Percentiles rank a stretch among this genome's conserved stretches.
Conservation (phyloP, 202 grass and related monocot species). For the Setaria italica region DNA sequence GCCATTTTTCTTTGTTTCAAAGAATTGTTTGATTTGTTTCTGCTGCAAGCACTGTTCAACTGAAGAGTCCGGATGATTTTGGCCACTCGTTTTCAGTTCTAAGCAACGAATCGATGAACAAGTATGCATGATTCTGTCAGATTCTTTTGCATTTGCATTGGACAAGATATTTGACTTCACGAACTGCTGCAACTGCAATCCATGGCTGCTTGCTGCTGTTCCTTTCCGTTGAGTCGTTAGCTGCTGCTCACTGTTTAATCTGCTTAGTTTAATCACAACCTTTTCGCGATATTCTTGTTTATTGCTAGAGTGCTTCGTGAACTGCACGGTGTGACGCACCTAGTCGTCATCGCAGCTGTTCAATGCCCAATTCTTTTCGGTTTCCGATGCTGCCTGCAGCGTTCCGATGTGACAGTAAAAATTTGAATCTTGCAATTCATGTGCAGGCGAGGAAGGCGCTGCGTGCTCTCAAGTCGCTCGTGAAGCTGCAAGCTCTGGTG, state of each 20-base stretch:
- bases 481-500: slow-evolving; percentile 88
- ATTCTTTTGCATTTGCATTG: slow-evolving; percentile 52
- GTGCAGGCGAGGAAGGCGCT: slow-evolving; percentile 79
- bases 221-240: slow-evolving; percentile 33
- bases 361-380: neutral
- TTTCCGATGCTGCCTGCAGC: neutral
- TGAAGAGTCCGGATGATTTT: neutral
- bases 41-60: neutral
- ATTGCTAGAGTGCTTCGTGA: slow-evolving; percentile 8
- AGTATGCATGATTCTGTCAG: neutral
- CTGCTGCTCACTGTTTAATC: slow-evolving; percentile 37
- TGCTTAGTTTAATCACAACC: slow-evolving; percentile 18
- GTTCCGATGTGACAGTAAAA: slow-evolving; percentile 20
- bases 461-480: slow-evolving; percentile 73
- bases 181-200: neutral
- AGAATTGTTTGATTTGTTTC: neutral
- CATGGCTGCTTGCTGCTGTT: slow-evolving; percentile 19
- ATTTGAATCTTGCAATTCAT: slow-evolving; percentile 43
- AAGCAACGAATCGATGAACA: slow-evolving; percentile 8
- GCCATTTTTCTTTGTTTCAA: neutral
- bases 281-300: slow-evolving; percentile 31
- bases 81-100: neutral
- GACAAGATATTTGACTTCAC: slow-evolving; percentile 41
- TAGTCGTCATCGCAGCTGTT: slow-evolving; percentile 33
- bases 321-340: slow-evolving; percentile 44